These are phyloP conservation scores for Termitomyces titanicus DNA, from an alignment of 768 basidiomycete species.

Conservation along the genomic window DNA sequence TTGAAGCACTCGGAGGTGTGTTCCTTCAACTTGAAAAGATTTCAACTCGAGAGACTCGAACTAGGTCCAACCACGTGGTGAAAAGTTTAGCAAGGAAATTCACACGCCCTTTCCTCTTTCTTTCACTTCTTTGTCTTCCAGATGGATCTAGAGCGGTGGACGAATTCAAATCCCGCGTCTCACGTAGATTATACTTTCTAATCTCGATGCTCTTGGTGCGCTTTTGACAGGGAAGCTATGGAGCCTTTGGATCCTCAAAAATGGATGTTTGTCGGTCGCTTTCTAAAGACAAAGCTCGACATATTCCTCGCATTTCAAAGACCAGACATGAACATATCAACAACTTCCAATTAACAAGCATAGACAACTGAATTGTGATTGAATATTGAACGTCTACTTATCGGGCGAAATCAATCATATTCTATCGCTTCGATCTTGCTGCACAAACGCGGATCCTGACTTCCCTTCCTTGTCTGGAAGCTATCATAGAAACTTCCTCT, in stretches of 20 bases:
- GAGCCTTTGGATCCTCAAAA: background rate
- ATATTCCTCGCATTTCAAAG: too few species aligned
- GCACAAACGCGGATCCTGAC: slow-evolving; percentile 13
- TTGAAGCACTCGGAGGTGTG: background rate
- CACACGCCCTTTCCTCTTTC: background rate
- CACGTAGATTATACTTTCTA: background rate
- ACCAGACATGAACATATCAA: too few species aligned
- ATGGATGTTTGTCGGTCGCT: background rate
- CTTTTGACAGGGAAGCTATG: background rate
- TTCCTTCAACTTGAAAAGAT: too few species aligned
- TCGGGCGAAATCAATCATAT: background rate
- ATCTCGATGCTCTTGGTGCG: background rate
- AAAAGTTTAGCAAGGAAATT: background rate
- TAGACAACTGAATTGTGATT: background rate
- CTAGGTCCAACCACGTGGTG: background rate
- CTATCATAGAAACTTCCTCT: slow-evolving; percentile 11
- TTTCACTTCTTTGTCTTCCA: background rate
- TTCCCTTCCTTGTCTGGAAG: slow-evolving; percentile 11
- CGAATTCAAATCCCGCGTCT: background rate
- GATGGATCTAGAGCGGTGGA: slow-evolving; percentile 1
- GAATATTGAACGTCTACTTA: background rate
- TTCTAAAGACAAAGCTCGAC: background rate
- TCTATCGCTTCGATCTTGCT: slow-evolving; percentile 15
- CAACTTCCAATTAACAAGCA: background rate
- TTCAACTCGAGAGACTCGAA: too few species aligned